A percentile compares a stretch with the other conserved stretches of the same genome.
Evolutionary conservation across 2,329 filamentous ascomycete genomes (phyloP).

Genomic region (Botrytis cinerea): DNA sequence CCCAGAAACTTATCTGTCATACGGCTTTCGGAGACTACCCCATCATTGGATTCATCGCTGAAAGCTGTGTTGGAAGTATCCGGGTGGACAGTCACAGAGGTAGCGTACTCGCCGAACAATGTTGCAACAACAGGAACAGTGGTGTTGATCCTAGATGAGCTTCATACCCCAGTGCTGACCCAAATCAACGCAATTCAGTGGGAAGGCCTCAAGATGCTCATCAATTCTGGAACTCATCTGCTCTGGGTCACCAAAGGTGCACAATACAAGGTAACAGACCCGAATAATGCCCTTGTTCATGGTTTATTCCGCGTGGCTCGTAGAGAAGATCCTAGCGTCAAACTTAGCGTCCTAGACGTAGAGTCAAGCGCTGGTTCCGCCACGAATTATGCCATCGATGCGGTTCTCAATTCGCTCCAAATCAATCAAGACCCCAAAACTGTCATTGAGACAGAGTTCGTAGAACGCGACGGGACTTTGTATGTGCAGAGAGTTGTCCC

Average conservation of each 20-base stretch:
- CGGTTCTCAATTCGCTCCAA: neutral
- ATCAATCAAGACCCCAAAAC: neutral
- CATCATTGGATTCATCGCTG: neutral
- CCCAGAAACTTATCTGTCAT: neutral
- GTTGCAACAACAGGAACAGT: neutral
- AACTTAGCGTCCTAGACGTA: constrained; percentile 30
- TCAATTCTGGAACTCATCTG: constrained; percentile 26
- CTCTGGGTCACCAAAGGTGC: constrained; percentile 44
- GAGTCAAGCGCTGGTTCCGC: constrained; percentile 11
- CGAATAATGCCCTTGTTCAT: constrained; percentile 40
- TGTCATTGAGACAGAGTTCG: constrained; percentile 38
- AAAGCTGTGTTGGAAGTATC: neutral
- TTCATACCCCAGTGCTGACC: constrained; percentile 24
- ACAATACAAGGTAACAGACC: constrained; percentile 36
- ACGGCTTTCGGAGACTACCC: neutral
- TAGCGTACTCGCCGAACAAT: neutral
- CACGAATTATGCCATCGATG: neutral
- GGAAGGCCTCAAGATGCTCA: constrained; percentile 25
- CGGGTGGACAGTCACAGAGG: neutral
- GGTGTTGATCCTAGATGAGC: constrained; percentile 29
- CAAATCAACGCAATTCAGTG: constrained; percentile 21
- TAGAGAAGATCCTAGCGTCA: constrained; percentile 26
- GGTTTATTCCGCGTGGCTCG: constrained; percentile 42
- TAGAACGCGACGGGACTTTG: constrained; percentile 39
- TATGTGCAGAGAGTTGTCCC: constrained; percentile 37